phyloP scores from a whole-genome alignment of 202 grass and related monocot genomes.

The Panicum virgatum region DNA sequence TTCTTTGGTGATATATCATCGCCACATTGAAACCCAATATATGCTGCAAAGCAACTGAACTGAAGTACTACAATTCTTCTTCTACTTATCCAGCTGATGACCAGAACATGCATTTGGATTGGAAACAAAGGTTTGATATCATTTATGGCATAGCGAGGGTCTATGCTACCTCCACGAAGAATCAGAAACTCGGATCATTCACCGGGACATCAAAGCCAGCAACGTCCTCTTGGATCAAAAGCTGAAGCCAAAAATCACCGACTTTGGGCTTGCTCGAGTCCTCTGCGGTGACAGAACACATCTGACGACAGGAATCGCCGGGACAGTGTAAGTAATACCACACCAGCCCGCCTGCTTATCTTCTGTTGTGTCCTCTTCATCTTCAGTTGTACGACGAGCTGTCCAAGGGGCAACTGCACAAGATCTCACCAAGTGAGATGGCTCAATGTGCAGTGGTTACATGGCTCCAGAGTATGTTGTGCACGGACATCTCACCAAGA shows the following conservation, averaged over 20 bases:
- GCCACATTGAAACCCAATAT: neutral
- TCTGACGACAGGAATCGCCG: conserved; percentile 44
- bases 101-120: conserved; percentile 26
- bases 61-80: neutral
- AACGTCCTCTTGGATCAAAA: conserved; percentile 49
- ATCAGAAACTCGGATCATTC: conserved; percentile 47
- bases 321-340: conserved; percentile 45
- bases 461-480: conserved; percentile 59
- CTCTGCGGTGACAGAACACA: conserved; percentile 42
- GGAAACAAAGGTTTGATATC: conserved; percentile 38
- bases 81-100: conserved; percentile 21
- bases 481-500: conserved; percentile 46
- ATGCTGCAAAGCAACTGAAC: neutral
- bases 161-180: conserved; percentile 54
- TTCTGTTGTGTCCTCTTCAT: neutral
- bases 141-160: conserved; percentile 43
- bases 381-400: neutral
- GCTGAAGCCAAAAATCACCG: conserved; percentile 44
- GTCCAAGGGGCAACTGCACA: neutral
- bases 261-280: conserved; percentile 49
- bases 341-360: neutral
- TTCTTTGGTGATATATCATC: neutral
- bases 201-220: conserved; percentile 59
- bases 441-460: conserved; percentile 35
- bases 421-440: neutral